These are phyloP conservation scores for Aspergillus quadricinctus DNA, from an alignment of 2,329 filamentous ascomycete genomes.

Conservation along the genomic window DNA sequence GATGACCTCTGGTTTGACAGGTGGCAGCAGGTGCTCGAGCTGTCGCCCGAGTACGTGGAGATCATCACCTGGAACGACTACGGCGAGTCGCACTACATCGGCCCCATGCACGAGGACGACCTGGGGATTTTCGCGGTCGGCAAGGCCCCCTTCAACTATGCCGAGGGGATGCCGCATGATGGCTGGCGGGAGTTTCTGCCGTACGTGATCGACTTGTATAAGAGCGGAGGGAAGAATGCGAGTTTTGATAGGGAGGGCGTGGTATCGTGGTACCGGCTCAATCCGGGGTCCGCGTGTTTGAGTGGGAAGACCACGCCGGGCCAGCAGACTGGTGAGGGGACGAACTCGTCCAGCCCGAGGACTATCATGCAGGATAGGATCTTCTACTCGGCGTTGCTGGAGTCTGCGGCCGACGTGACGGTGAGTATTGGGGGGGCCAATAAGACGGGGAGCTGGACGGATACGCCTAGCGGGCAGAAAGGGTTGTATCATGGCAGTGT, in stretches of 20 bases:
- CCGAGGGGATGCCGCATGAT: slow-evolving; percentile 25
- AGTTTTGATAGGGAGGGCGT: slow-evolving; percentile 21
- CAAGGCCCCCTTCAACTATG: slow-evolving; percentile 39
- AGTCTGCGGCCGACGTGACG: slow-evolving; percentile 22
- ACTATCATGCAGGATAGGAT: slow-evolving; percentile 18
- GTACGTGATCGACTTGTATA: slow-evolving; percentile 34
- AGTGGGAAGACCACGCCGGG: slow-evolving; percentile 24
- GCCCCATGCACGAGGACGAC: slow-evolving; percentile 43
- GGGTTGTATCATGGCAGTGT: slow-evolving; percentile 34
- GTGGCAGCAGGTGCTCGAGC: slow-evolving; percentile 51
- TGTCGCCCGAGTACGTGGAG: slow-evolving; percentile 51
- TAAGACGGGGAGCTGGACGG: slow-evolving; percentile 19
- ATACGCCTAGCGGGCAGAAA: slow-evolving; percentile 23
- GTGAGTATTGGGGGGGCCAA: slow-evolving; percentile 30
- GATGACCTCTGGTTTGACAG: slow-evolving; percentile 59
- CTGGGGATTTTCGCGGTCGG: slow-evolving; percentile 32
- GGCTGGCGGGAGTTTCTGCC: slow-evolving; percentile 31
- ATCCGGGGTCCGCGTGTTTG: slow-evolving; percentile 15
- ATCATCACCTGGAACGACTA: slow-evolving; percentile 61
- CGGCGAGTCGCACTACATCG: slow-evolving; percentile 58
- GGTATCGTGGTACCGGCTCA: slow-evolving; percentile 26
- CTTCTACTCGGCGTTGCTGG: slow-evolving; percentile 34
- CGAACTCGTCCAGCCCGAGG: slow-evolving; percentile 10
- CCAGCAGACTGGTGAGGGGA: slow-evolving; percentile 18
- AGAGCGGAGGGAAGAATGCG: slow-evolving; percentile 22